These are phyloP conservation scores for Magnolia kwangsiensis DNA, from an alignment of 164 flowering plant genomes.

Conservation along the genomic window DNA sequence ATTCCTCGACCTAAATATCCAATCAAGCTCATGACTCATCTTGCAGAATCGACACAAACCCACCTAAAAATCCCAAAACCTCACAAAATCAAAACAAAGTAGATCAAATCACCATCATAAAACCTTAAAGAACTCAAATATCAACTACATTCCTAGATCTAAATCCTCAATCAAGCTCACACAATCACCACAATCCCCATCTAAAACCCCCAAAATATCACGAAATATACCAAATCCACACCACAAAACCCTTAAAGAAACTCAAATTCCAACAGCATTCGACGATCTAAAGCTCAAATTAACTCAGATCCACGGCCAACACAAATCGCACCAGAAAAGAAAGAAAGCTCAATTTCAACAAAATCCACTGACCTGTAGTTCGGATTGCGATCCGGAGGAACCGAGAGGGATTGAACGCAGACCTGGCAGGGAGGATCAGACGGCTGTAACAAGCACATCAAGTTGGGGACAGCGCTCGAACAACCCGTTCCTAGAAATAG, in stretches of 20 bases:
- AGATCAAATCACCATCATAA: neutral
- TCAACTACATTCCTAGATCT: neutral
- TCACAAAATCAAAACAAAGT: neutral
- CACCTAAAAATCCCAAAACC: neutral
- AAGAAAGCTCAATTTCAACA: neutral
- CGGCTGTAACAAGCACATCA: conserved; percentile 76
- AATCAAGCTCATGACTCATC: neutral
- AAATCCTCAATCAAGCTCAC: too few species aligned
- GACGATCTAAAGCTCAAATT: neutral
- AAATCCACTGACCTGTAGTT: conserved; percentile 61
- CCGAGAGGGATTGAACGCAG: conserved; percentile 49
- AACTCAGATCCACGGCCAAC: neutral
- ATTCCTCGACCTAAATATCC: neutral
- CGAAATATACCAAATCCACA: neutral
- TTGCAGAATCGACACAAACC: neutral
- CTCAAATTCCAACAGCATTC: conserved; percentile 6
- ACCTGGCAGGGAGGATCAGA: conserved; percentile 79
- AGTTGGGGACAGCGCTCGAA: conserved; percentile 78
- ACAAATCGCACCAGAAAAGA: neutral
- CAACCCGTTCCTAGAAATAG: conserved; percentile 91
- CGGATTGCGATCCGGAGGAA: conserved; percentile 74
- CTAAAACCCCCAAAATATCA: neutral
- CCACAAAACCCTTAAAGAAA: neutral
- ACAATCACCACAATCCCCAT: too few species aligned
- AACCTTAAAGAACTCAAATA: neutral